Base-by-base conservation (phyloP, 192 early-diverging fungal genomes). In the Coemansia javaensis region DNA sequence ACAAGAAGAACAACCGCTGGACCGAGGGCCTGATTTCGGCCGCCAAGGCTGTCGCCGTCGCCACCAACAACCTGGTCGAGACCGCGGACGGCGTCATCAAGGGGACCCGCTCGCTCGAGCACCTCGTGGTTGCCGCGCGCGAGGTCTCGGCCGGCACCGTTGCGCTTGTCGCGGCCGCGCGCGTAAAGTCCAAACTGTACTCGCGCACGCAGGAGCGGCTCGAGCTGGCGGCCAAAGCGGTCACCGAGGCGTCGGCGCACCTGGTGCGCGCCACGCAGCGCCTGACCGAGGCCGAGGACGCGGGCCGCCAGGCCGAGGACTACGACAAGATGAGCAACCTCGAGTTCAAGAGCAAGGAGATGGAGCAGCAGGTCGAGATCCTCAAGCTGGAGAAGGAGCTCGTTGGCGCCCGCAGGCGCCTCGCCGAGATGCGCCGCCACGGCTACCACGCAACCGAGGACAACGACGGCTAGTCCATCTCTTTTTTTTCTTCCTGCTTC, bases 1-100 rank as follows among this genome's bases (percentile, higher is more conserved):
- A 99, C 81, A 97, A 97, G 71, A 99, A 99, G 79, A 91, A 99
- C 79, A 96, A 99, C 81, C 89, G 93, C 49, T 99, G 96, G 96
- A 99, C 94, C 5, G 96, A 99, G 63, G 96, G 96, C 18, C 79
- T 99, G 14, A 94, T 99, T 48, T 91, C 90, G 6, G 96, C 96
- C 0, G 96, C 96, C 13, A 90, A 96, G 64, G 80, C 93, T 0
- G 92, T 99, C 12, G 91, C 96, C 1, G 39, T 88, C n/a, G 93
- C 93, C 8, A 99, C 96, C 2, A 91, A 85, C 21, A 76, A 85
- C 32, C 63, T 99, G 44, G 94, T 99, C 17, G 94, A 97, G 58
- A 86, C 84, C 20, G 94, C 96, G 5, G 96, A 99, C 65, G 96
- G 96, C 39, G 84, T 99, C 10, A 90, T 97, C 44, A 81, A 82